Evolutionary conservation across 108 stramenopile species (phyloP), one percentile per base, ranked within the genome.

Genomic region (Stephanodiscus minutulus): DNA sequence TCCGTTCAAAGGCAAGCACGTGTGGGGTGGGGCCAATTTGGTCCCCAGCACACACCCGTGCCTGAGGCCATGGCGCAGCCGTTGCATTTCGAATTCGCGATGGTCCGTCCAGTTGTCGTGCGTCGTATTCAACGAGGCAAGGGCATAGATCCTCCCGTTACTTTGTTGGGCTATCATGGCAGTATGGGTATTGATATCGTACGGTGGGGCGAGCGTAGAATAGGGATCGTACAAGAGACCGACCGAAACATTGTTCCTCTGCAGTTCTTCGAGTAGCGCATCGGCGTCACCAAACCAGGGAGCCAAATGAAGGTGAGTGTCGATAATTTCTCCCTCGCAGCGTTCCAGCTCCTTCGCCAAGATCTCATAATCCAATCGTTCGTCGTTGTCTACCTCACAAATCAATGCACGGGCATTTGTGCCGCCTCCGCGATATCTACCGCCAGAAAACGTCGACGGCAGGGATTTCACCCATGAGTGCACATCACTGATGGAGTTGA

Each of bases 281-380:
- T 72, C 77, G 22, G 35, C 71, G 22, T 46, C 48, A 0, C 29
- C 29, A 66, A 78, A 78, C 67, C 66, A 78, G 8, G 68, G 71
- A n/a, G 77, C 56, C 25, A 31, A 61, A 37, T 78, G 77, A 15
- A 78, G 33, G 27, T 78, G 77, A 22, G 70, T 12, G 31, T 78
- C 77, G 69, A 78, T 78, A 41, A 78, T 69, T 57, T 78, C 70
- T n/a, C 70, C 70, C 18, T 50, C 63, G 69, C 77, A 78, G 18
- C 28, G 66, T 5, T 33, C 7, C 31, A 74, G 36, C 44, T 74
- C 73, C 20, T 46, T 39, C 24, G 25, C 28, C 13, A 74, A 33
- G 12, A 70, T 35, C 27, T 48, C n/a, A 6, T 48, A 15, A 6
- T 48, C 47, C 47, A 48, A 18, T 18, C 18, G n/a, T 48, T 18